Evolutionary conservation across 768 basidiomycete genomes (phyloP), one percentile per base, ranked within the genome.

Genomic region (Leccinum rimulosum): DNA sequence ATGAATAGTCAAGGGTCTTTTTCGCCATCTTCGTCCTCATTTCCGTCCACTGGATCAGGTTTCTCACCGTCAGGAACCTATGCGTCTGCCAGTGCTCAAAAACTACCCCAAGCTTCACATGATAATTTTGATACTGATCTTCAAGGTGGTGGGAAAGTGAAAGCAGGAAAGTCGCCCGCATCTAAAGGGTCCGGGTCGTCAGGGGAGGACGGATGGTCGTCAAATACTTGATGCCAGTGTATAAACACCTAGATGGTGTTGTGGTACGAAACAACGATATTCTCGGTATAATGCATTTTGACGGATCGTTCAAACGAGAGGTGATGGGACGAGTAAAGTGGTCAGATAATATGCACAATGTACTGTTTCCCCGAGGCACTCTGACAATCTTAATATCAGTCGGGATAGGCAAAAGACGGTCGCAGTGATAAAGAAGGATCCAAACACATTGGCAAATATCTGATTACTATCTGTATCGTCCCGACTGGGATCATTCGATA

Each of bases 1-100:
- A 58, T 56, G 57, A 59, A 51, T 19, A 51, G 43, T 15, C 68
- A 62, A 47, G 61, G 59, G n/a, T 54, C 70, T 27, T 70, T 61
- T 33, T 56, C 61, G 3, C 54, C 67, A 10, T 61, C 69, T 47
- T 53, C 64, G n/a, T 48, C 60, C 30, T 45, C 61, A 15, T 59
- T 64, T 27, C 2, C 60, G 17, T 40, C 61, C 12, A 15, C 52
- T 8, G 62, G 68, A 9, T 45, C 66, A 43, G 50, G 59, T 2
- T 60, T 62, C 14, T 27, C 68, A 17, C 28, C 59, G 9, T 64
- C 65, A 11, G 62, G 63, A 27, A 33, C 58, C 27, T 60, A 63
- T 50, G 11, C 63, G 10, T 68, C 66, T 12, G 55, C 55, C 31
- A 33, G 31, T 33, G 31, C 31, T 27, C 70, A 63, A 28, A 62